Base-by-base conservation (phyloP, 202 grass and related monocot species). In the Hordeum pubiflorum region DNA sequence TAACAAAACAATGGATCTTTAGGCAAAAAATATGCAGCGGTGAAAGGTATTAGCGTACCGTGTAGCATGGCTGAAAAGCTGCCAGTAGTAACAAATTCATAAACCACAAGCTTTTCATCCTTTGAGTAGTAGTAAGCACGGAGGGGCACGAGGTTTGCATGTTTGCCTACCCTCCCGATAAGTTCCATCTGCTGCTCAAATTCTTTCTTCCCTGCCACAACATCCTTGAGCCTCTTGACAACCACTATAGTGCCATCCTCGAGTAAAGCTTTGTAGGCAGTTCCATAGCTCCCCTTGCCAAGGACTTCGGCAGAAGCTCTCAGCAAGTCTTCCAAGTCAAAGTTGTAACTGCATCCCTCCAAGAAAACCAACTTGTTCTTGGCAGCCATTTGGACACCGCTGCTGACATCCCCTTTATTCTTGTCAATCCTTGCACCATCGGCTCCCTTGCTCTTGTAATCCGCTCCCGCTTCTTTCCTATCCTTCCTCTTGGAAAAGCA, bases 171-270 rank as follows among this genome's bases (percentile, higher is more conserved):
- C 58, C 78, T 93, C 23, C 85, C 90, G 17, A 99, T 90, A 33
- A 91, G 82, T 57, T 99, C 96, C 90, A 99, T 95, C 72, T 99
- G 96, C 68, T 91, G 92, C 81, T 99, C 96, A 85, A 99, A 95
- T 83, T 99, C 96, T 72, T 75, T 99, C 85, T 99, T 99, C 58
- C 96, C 90, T 72, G 87, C 89, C 56, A 89, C 81, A 67, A 96
- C 89, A 58, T 96, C 92, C 81, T 93, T 99, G 72, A 99, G 79
- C 85, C 96, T 91, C 90, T 99, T 99, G 37, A 99, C 96, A 8
- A 99, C 96, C 67, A 93, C 92, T 33, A 78, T 74, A 34, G 90
- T 88, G 58, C 91, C 79, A 85, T 99, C 92, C 81, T 99, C 96
- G 23, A 99, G 85, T 82, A 94, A 64, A 63, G 92, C 96, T 74